Evolutionary conservation across 352 stramenopile species (phyloP).

Genomic region (Phytophthora cryptogea): DNA sequence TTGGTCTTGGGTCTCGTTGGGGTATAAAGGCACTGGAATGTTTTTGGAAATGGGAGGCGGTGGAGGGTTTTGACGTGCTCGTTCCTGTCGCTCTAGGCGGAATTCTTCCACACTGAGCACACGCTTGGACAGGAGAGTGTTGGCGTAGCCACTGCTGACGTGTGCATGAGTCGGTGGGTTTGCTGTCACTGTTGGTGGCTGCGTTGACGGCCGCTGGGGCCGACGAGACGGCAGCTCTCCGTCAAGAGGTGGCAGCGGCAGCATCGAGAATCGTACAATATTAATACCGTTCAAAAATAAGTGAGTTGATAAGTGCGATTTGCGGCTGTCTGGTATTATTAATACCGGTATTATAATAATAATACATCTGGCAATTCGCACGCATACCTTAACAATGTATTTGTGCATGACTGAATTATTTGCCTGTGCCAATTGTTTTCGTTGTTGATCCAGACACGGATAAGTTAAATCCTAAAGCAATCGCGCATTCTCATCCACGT

Average conservation of each 20-base stretch:
- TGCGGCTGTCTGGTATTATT: too few relatives aligned
- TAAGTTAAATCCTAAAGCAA: too few relatives aligned
- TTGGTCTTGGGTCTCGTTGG: background rate
- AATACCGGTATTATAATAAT: too few relatives aligned
- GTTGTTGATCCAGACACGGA: too few relatives aligned
- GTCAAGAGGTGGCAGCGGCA: background rate
- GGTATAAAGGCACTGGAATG: slow-evolving; percentile 10
- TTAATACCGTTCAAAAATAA: too few relatives aligned
- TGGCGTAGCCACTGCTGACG: background rate
- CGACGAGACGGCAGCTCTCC: slow-evolving; percentile 1
- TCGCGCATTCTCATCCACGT: background rate
- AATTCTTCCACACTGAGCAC: slow-evolving; percentile 8
- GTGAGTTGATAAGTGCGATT: too few relatives aligned
- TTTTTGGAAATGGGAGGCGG: background rate
- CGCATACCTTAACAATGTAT: too few relatives aligned
- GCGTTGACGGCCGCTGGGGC: background rate
- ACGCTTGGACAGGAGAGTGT: background rate
- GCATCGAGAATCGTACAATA: background rate
- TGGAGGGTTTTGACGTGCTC: background rate
- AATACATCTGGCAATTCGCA: too few relatives aligned
- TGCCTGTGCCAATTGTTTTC: too few relatives aligned
- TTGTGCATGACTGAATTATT: too few relatives aligned
- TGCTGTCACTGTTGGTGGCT: too few relatives aligned
- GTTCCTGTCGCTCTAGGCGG: slow-evolving; percentile 3
- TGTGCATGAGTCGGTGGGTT: too few relatives aligned